Base-by-base conservation (phyloP, 176 grass and related monocot species). In the Panicum miliaceum region DNA sequence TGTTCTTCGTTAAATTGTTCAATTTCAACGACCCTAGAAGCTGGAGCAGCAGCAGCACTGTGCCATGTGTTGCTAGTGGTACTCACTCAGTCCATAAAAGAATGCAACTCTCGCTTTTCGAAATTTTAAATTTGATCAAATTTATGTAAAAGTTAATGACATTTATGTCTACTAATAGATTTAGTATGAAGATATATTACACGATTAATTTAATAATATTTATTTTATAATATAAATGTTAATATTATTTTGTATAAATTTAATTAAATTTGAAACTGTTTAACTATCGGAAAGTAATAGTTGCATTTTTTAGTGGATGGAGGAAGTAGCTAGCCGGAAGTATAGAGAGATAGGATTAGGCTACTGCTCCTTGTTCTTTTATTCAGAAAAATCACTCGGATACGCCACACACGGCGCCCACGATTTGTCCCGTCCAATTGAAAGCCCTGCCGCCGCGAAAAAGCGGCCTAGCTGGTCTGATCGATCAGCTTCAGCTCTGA, bases 381-480 rank as follows among this genome's bases (percentile, higher is more conserved):
- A 25, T 69, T 69, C 66, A 69, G 66, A 69, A 41, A 68, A 2
- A 45, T 51, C 9, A 12, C 53, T 12, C 5, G 34, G 53, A 75
- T 51, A 85, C 77, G 63, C 53, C 87, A 89, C 60, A 89, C 60
- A 29, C 74, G 5, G 6, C 40, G 52, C 32, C 63, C 68, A 59
- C 22, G 87, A 68, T 22, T 48, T 22, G 88, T 85, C 88, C 26
- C 25, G 77, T 89, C 75, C 48, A 72, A 37, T 57, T 84, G 81
- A 84, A 65, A 48, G 37, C 74, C 27, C 47, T 51, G 63, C 73
- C 4, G 60, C 76, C 10, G 85, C 66, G 29, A 64, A 56, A 73
- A 66, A 26, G 43, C 32, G 23, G 58, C 56, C 32, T 7, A 12
- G 4, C 7, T 20, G 20, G 5, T 26, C 22, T 15, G 50, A 68